These are phyloP conservation scores for Bonnemaisonia californica DNA, from an alignment of 31 red algal genomes.

Conservation along the genomic window DNA sequence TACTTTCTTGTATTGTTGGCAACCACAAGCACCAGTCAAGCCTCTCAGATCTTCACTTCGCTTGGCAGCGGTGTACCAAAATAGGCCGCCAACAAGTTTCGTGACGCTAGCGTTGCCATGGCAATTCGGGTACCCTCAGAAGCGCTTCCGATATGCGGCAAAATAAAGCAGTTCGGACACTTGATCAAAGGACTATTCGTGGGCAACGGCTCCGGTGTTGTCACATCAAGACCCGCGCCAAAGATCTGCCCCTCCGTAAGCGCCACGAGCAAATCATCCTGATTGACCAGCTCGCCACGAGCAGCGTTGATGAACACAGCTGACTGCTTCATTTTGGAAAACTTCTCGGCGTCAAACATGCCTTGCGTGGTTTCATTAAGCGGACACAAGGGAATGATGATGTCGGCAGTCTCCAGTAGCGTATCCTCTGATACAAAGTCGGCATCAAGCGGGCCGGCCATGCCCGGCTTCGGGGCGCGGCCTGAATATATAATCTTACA, in stretches of 20 bases:
- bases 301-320: slow-evolving; percentile 90
- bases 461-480: slow-evolving; percentile 6
- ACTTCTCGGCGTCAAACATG: slow-evolving; percentile 70
- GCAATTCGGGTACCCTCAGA: slow-evolving; percentile 62
- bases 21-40: neutral
- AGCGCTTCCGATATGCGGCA: slow-evolving; percentile 90
- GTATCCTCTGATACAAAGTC: slow-evolving; percentile 54
- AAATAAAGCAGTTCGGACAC: slow-evolving; percentile 75
- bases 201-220: slow-evolving; percentile 84
- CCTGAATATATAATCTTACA: slow-evolving; percentile 84
- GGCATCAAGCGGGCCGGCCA: slow-evolving; percentile 57
- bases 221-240: slow-evolving; percentile 83
- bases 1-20: too few relatives aligned
- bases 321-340: slow-evolving; percentile 84
- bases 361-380: slow-evolving; percentile 66
- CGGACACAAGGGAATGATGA: slow-evolving; percentile 88
- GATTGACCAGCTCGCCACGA: slow-evolving; percentile 90
- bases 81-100: slow-evolving; percentile 78
- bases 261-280: slow-evolving; percentile 76
- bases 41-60: slow-evolving; percentile 41
- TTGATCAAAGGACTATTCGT: slow-evolving; percentile 61
- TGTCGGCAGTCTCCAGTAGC: slow-evolving; percentile 65
- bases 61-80: slow-evolving; percentile 65
- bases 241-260: slow-evolving; percentile 69
- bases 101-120: slow-evolving; percentile 73